Base-by-base conservation (phyloP, 2,329 filamentous ascomycete species). In the Aspergillus pseudotamarii region DNA sequence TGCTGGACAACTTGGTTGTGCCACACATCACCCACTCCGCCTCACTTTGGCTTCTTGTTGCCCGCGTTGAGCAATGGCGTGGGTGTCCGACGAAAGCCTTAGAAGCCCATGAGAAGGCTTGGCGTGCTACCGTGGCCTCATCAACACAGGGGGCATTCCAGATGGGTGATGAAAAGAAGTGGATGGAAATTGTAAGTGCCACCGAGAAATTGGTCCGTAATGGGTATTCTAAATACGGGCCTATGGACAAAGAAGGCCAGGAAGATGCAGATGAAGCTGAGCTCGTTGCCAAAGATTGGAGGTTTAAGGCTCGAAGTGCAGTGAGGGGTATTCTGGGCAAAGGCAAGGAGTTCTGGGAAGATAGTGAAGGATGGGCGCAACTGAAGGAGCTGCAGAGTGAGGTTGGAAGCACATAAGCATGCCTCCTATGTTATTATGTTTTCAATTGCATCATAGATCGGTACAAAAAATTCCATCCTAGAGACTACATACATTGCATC, bases 21-120 rank as follows among this genome's bases (percentile, higher is more conserved):
- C 94, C 95, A 0, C 84, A 98, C 4, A 96, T 98, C 73, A 99
- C 95, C 0, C 83, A 85, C 30, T 89, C 91, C 2, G 86, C 89
- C 0, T 86, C 89, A 30, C 86, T 97, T 1, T 98, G 94, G 93
- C 83, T 85, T 1, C 80, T 96, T 0, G 83, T 96, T 0, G 85
- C 89, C 0, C 87, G 88, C 6, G 82, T 96, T 19, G 88, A 92
- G 5, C 82, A 89, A 16, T 97, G 93, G 88, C 86, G 88, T 9
- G 80, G 86, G 3, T 90, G 91, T 59, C 91, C 90, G 1, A 79
- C 81, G 0, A 89, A 88, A 1, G 92, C 94, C 5, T 83, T 98
- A 1, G 91, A 93, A 6, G 92, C 92, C 1, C 88, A 94, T 34
- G 95, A 98, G 79, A 94, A 94, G 74, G 92, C 90, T 0, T 99